Evolutionary conservation across 2,329 filamentous ascomycete species (phyloP), one percentile per base, ranked within the genome.

Genomic region (Sporothrix curviconia): DNA sequence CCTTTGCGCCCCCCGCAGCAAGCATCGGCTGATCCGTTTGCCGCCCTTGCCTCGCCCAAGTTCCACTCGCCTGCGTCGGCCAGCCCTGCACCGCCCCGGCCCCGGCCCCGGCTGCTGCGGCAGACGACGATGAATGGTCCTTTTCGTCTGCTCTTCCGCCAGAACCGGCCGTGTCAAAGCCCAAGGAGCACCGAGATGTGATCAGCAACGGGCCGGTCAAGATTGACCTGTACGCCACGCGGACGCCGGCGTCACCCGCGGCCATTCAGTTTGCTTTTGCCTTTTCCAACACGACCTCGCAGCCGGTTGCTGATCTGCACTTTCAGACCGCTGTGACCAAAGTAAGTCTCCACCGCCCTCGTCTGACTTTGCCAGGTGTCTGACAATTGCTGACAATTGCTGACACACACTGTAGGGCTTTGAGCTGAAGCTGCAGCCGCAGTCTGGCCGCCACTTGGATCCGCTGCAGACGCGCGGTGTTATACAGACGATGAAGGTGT

Each of bases 301-400:
- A 88, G 65, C 80, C 83, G 0, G 80, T 99, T 22, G 80, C 81
- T 3, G 88, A 95, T 62, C 76, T 99, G 30, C 91, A 92, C 59
- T 95, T 96, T 67, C 90, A 96, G 70, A 79, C 95, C 39, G 94
- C 94, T 3, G 92, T 96, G 30, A 94, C 92, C 59, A 97, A 92
- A 82, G 92, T 95, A 32, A 11, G 28, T 32, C 28, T 32, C n/a
- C n/a, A n/a, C n/a, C n/a, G n/a, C n/a, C n/a, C n/a, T n/a, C n/a
- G n/a, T n/a, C n/a, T n/a, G n/a, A n/a, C n/a, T n/a, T n/a, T n/a
- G n/a, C n/a, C n/a, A n/a, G n/a, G n/a, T n/a, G n/a, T n/a, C n/a
- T n/a, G n/a, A n/a, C n/a, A n/a, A n/a, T n/a, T n/a, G n/a, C n/a
- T n/a, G 9, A 7, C 9, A 7, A 17, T 19, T 34, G 7, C 4